These are phyloP conservation scores for Suillus weaverae DNA, from an alignment of 768 basidiomycete genomes.

Conservation along the genomic window DNA sequence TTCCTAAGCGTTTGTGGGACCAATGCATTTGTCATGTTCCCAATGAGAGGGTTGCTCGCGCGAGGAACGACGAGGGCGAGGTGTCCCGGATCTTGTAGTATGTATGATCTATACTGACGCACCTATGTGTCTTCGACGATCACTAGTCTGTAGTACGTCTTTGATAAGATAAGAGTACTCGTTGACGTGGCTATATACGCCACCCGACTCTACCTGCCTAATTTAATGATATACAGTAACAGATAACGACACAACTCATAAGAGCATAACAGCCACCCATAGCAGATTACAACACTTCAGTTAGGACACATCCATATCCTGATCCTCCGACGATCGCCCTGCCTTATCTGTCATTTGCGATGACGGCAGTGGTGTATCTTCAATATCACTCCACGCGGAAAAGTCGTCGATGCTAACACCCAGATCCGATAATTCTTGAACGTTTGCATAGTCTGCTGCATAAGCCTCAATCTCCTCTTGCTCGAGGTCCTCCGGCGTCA, in stretches of 20 bases:
- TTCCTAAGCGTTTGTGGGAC: neutral
- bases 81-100: neutral
- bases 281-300: neutral
- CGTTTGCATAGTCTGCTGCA: constrained; percentile 50
- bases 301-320: constrained; percentile 30
- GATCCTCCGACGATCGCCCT: constrained; percentile 1
- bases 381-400: constrained; percentile 21
- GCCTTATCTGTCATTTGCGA: constrained; percentile 2
- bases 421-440: constrained; percentile 51
- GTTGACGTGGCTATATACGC: neutral
- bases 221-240: neutral
- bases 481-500: constrained; percentile 47
- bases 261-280: neutral
- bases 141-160: neutral
- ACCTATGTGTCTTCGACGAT: neutral
- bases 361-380: constrained; percentile 12
- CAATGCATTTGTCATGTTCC: neutral
- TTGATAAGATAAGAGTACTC: neutral
- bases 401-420: constrained; percentile 20
- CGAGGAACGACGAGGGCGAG: neutral
- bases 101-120: too few species aligned
- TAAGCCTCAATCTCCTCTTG: constrained; percentile 61
- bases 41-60: neutral
- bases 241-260: neutral
- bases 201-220: neutral